Conservation (phyloP, 345 rosid species). For the Populus tremula region DNA sequence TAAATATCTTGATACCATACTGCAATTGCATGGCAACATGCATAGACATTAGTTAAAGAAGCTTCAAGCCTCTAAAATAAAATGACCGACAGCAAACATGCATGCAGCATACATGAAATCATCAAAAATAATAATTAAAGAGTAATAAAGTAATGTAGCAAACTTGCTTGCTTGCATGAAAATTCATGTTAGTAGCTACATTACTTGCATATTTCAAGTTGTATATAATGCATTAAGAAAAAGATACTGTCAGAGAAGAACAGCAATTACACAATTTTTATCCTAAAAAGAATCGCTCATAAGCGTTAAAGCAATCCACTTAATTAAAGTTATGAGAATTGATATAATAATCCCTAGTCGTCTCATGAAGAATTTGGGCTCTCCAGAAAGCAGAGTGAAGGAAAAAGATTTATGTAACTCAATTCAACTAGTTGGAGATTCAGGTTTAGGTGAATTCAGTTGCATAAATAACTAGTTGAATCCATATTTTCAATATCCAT, state of each 20-base stretch:
- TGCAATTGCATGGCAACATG: conserved; percentile 33
- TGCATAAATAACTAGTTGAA: background rate
- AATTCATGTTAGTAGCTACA: background rate
- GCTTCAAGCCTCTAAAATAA: background rate
- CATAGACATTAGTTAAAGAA: background rate
- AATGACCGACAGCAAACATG: background rate
- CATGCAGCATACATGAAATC: background rate
- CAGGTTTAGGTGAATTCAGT: background rate
- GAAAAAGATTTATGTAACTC: background rate
- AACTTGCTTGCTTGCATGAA: background rate
- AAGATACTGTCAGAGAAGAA: background rate
- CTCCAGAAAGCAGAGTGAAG: background rate
- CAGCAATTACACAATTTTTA: background rate
- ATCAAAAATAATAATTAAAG: background rate
- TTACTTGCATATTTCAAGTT: background rate
- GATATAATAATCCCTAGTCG: background rate
- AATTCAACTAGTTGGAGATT: background rate
- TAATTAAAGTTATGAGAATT: background rate
- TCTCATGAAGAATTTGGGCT: background rate
- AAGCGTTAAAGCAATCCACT: background rate
- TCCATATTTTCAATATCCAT: background rate
- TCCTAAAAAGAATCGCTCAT: background rate
- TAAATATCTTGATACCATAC: conserved; percentile 84
- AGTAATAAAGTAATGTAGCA: background rate
- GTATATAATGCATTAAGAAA: background rate